A percentile compares a stretch with the other conserved stretches of the same genome.
Conservation (phyloP, 805 yeast genomes). For the Candida insectorum region DNA sequence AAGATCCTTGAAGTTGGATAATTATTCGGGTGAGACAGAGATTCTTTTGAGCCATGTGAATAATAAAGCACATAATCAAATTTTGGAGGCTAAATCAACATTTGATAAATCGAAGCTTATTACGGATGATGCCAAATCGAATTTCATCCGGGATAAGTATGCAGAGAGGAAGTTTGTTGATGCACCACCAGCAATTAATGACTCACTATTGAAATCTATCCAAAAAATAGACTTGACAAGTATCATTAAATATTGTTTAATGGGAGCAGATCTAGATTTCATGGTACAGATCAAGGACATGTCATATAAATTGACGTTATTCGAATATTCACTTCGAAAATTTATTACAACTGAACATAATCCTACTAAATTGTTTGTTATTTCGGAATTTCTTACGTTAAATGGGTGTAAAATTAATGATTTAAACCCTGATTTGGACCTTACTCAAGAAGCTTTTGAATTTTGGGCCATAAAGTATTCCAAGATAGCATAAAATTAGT, state of each 20-base stretch:
- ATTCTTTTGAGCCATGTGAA: conserved; percentile 50
- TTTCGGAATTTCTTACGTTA: conserved; percentile 55
- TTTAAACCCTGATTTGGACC: conserved; percentile 26
- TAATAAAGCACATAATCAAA: conserved; percentile 54
- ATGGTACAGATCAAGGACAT: conserved; percentile 21
- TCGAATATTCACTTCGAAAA: conserved; percentile 54
- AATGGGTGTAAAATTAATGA: conserved; percentile 53
- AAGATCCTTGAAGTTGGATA: conserved; percentile 74
- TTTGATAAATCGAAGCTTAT: conserved; percentile 5
- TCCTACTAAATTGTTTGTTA: conserved; percentile 30
- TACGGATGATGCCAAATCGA: conserved; percentile 45
- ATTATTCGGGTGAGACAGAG: conserved; percentile 56
- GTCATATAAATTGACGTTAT: conserved; percentile 20
- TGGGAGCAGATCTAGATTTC: conserved; percentile 49
- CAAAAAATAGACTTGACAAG: conserved; percentile 46
- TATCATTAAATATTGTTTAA: conserved; percentile 40
- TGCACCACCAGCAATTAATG: conserved; percentile 21
- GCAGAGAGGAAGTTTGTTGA: conserved; percentile 45
- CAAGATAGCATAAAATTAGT: conserved; percentile 8
- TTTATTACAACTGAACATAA: conserved; percentile 24
- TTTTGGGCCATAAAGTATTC: conserved; percentile 46
- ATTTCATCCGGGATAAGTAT: conserved; percentile 69
- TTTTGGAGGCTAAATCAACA: conserved; percentile 49
- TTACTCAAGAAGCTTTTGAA: conserved; percentile 43
- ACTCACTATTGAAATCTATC: conserved; percentile 48